Base-by-base conservation (phyloP, 495 filamentous ascomycete species). In the Penicillium argentinense region DNA sequence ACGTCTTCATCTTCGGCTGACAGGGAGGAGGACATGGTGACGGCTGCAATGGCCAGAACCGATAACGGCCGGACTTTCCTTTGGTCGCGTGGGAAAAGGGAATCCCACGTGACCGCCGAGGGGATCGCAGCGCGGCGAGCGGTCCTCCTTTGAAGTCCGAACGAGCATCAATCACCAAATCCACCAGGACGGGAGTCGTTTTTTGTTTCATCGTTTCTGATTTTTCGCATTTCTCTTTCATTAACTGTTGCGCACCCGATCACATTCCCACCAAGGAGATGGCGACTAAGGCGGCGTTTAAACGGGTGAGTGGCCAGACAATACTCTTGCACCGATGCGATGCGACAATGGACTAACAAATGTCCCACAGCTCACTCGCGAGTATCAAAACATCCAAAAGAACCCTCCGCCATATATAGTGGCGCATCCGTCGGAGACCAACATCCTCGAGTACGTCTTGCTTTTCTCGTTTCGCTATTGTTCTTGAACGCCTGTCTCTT, bases 321-420 rank as follows among this genome's bases (percentile, higher is more conserved):
- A 6, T 7, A 26, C n/a, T 19, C 32, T 21, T 37, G 7, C 24
- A 13, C 43, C 23, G 28, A 30, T 9, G 11, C 3, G 29, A 44
- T 22, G 28, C 37, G 22, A 18, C 19, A 28, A 2, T 5, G 21
- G 21, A 42, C 60, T 65, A 51, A 65, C 45, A 23, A 11, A 12
- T 3, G 11, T 4, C 21, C 18, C 51, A 46, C 49, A 93, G 89
- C 85, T 98, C 62, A 88, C 88, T 53, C 87, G 91, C 54, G 93
- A 98, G 75, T 98, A 96, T 72, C 85, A 91, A 73, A 78, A 81
- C 60, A 95, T 98, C 60, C 80, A 88, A 57, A 85, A 91, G 67
- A 93, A 88, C 59, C 93, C 93, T 5, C 89, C 92, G 12, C 91
- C 91, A 29, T 97, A 87, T 69, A 97, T 98, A 59, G 77, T 82